Conservation (phyloP, 2,329 filamentous ascomycete genomes). For the Lachnellula subtilissima region DNA sequence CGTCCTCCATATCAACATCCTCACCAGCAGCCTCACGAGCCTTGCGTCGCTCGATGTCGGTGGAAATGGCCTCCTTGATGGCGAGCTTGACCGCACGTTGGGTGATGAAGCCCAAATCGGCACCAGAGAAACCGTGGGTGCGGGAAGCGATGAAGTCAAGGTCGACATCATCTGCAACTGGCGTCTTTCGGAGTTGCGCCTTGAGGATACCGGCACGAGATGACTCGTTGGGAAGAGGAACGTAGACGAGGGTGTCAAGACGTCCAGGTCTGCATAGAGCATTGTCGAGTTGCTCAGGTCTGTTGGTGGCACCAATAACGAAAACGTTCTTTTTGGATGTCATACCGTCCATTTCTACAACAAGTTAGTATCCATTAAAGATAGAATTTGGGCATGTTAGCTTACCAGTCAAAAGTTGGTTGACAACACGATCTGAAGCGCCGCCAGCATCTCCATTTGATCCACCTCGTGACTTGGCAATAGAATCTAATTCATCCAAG, state of each 20-base stretch:
- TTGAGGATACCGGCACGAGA: constrained; percentile 87
- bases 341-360: constrained; percentile 94
- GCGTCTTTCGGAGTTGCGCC: constrained; percentile 97
- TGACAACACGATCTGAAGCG: constrained; percentile 98
- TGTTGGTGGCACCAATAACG: constrained; percentile 97
- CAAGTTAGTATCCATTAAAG: constrained; percentile 37
- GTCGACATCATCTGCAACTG: constrained; percentile 81
- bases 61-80: constrained; percentile 91
- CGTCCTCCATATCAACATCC: constrained; percentile 76
- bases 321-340: constrained; percentile 99
- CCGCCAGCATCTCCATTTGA: constrained; percentile 94
- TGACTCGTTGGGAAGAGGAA: constrained; percentile 87
- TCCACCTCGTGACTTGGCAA: constrained; percentile 98
- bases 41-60: constrained; percentile 87
- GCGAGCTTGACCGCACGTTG: constrained; percentile 98
- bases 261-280: constrained; percentile 96
- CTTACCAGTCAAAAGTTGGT: constrained; percentile 95
- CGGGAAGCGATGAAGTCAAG: constrained; percentile 89
- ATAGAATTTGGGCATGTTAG: constrained; percentile 19
- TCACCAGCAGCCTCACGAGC: constrained; percentile 81
- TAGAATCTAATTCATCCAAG: constrained; percentile 97
- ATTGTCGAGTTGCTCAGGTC: constrained; percentile 97
- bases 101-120: constrained; percentile 97
- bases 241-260: constrained; percentile 98
- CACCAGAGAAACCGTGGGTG: constrained; percentile 99